Conservation (phyloP, 805 yeast species). For the Lipomyces mesembrius region DNA sequence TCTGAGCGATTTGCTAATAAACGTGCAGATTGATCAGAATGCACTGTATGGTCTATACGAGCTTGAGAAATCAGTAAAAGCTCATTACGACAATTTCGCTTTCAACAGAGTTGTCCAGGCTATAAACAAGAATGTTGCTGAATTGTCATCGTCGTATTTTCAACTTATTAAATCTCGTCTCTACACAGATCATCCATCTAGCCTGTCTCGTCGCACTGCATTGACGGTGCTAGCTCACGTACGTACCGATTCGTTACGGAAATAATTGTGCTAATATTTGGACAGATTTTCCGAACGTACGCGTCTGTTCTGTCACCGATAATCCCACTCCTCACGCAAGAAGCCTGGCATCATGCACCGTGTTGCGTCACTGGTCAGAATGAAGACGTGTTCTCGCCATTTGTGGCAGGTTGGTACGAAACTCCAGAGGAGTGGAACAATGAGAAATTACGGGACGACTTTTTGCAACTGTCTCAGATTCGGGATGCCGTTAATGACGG, state of each 20-base stretch:
- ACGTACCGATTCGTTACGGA: neutral
- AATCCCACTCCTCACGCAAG: slow-evolving; percentile 83
- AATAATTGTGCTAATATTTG: neutral
- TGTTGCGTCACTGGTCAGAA: slow-evolving; percentile 38
- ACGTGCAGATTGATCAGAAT: slow-evolving; percentile 55
- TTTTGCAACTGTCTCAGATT: slow-evolving; percentile 54
- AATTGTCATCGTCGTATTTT: slow-evolving; percentile 81
- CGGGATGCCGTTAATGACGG: slow-evolving; percentile 56
- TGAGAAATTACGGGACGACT: slow-evolving; percentile 50
- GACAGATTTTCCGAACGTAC: slow-evolving; percentile 60
- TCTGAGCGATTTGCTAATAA: slow-evolving; percentile 1
- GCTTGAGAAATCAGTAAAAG: slow-evolving; percentile 52
- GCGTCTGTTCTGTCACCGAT: slow-evolving; percentile 77
- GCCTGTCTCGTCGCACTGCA: slow-evolving; percentile 58
- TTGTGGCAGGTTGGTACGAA: slow-evolving; percentile 52
- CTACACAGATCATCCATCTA: slow-evolving; percentile 65
- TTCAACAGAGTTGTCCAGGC: slow-evolving; percentile 73
- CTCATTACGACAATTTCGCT: slow-evolving; percentile 60
- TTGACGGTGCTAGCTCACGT: slow-evolving; percentile 64
- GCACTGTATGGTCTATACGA: slow-evolving; percentile 59
- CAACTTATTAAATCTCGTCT: slow-evolving; percentile 83
- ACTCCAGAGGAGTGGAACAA: slow-evolving; percentile 49
- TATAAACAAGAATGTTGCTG: slow-evolving; percentile 69
- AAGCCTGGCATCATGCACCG: slow-evolving; percentile 73
- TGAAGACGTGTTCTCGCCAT: slow-evolving; percentile 50